A percentile compares a stretch with the other conserved stretches of the same genome.
Conservation (phyloP, 1,284 basidiomycete genomes). For the Pseudozyma tsukubaensis region DNA sequence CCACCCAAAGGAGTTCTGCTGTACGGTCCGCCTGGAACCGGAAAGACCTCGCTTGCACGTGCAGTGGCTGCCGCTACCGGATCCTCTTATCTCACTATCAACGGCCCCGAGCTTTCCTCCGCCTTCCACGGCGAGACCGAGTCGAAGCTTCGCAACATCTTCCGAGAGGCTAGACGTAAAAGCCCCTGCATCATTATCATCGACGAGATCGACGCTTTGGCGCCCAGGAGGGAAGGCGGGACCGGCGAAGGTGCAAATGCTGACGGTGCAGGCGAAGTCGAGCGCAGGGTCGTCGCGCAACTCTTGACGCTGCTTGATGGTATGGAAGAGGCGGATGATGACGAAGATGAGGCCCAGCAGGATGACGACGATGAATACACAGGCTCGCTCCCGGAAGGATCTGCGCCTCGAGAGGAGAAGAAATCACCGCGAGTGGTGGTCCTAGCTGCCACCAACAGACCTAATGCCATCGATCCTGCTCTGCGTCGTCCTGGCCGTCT, state of each 20-base stretch:
- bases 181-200: slow-evolving; percentile 88
- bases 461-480: slow-evolving; percentile 96
- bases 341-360: slow-evolving; percentile 42
- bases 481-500: slow-evolving; percentile 92
- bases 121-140: slow-evolving; percentile 98
- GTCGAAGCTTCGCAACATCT: slow-evolving; percentile 86
- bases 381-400: neutral
- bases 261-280: slow-evolving; percentile 78
- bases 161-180: slow-evolving; percentile 81
- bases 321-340: slow-evolving; percentile 71
- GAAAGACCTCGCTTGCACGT: slow-evolving; percentile 67
- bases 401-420: neutral
- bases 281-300: slow-evolving; percentile 94
- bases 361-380: slow-evolving; percentile 66
- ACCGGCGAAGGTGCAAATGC: slow-evolving; percentile 77
- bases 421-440: slow-evolving; percentile 80
- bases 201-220: slow-evolving; percentile 95
- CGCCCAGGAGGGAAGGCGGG: slow-evolving; percentile 87
- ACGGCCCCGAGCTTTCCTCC: slow-evolving; percentile 92
- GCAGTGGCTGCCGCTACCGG: slow-evolving; percentile 61
- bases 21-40: slow-evolving; percentile 68
- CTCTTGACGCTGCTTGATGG: slow-evolving; percentile 95
- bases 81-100: slow-evolving; percentile 73
- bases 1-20: slow-evolving; percentile 67
- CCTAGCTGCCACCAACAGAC: slow-evolving; percentile 95